Conservation (phyloP, 2,329 filamentous ascomycete genomes). For the Botryotinia calthae region DNA sequence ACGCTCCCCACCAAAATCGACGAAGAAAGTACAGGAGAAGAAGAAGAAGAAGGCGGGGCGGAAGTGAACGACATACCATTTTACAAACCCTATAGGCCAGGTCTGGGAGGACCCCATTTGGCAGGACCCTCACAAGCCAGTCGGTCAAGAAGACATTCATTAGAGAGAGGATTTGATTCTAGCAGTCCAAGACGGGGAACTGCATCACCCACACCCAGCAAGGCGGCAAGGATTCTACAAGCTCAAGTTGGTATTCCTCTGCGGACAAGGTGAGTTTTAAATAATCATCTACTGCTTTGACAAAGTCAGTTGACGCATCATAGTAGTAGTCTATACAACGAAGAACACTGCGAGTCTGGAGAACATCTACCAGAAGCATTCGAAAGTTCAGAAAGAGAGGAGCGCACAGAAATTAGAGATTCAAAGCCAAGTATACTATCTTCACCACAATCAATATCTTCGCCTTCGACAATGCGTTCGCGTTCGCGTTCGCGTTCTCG, state of each 20-base stretch:
- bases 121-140: slow-evolving; percentile 2
- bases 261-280: slow-evolving; percentile 2
- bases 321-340: slow-evolving; percentile 13
- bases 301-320: background rate
- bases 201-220: background rate
- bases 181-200: background rate
- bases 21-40: slow-evolving; percentile 11
- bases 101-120: background rate
- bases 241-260: slow-evolving; percentile 10
- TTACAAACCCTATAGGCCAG: slow-evolving; percentile 20
- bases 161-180: slow-evolving; percentile 5
- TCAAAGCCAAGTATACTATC: slow-evolving; percentile 10
- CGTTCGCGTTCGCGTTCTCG: slow-evolving; percentile 28
- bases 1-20: slow-evolving; percentile 14
- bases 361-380: background rate
- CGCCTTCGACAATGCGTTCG: slow-evolving; percentile 25
- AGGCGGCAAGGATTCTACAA: slow-evolving; percentile 1
- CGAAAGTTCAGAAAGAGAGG: slow-evolving; percentile 2
- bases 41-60: slow-evolving; percentile 26
- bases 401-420: slow-evolving; percentile 11
- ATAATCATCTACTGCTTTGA: background rate
- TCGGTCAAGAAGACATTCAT: slow-evolving; percentile 3
- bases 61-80: slow-evolving; percentile 33
- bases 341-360: slow-evolving; percentile 4
- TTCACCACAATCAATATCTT: slow-evolving; percentile 12